Evolutionary conservation across 345 rosid species (phyloP).

Genomic region (Mallotus nudiflorus): DNA sequence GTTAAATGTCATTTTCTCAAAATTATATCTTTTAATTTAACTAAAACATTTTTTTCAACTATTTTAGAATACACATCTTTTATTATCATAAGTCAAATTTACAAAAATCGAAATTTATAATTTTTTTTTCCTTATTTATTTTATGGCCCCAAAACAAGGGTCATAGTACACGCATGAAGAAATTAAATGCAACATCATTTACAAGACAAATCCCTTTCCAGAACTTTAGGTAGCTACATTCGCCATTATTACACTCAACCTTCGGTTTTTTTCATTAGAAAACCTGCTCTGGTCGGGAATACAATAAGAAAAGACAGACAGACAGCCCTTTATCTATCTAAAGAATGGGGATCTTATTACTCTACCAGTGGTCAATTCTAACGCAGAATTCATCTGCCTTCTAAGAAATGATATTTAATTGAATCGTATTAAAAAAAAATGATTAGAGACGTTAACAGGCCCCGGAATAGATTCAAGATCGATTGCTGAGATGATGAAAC

Average conservation of each 20-base stretch:
- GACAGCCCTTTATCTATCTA: not conserved
- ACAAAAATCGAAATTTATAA: too few species aligned
- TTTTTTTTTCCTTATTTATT: too few species aligned
- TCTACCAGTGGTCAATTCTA: not conserved
- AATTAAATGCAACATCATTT: conserved; percentile 3
- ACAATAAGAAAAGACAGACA: not conserved
- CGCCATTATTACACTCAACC: not conserved
- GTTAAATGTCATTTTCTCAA: too few species aligned
- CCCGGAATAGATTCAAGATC: conserved; percentile 94
- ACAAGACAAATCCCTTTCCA: not conserved
- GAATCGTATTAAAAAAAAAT: conserved; percentile 17
- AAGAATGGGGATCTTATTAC: not conserved
- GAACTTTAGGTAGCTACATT: not conserved
- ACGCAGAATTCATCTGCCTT: conserved; percentile 5
- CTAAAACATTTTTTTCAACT: too few species aligned
- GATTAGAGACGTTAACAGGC: conserved; percentile 51
- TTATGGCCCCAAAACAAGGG: too few species aligned
- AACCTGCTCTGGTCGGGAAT: not conserved
- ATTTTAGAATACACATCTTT: too few species aligned
- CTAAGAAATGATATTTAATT: not conserved
- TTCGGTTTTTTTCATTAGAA: not conserved
- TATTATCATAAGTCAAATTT: too few species aligned
- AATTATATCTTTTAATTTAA: too few species aligned
- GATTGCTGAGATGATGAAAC: conserved; percentile 54
- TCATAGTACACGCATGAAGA: not conserved